These are phyloP conservation scores for Daldinia vernicosa DNA, from an alignment of 495 filamentous ascomycete species.

Conservation along the genomic window DNA sequence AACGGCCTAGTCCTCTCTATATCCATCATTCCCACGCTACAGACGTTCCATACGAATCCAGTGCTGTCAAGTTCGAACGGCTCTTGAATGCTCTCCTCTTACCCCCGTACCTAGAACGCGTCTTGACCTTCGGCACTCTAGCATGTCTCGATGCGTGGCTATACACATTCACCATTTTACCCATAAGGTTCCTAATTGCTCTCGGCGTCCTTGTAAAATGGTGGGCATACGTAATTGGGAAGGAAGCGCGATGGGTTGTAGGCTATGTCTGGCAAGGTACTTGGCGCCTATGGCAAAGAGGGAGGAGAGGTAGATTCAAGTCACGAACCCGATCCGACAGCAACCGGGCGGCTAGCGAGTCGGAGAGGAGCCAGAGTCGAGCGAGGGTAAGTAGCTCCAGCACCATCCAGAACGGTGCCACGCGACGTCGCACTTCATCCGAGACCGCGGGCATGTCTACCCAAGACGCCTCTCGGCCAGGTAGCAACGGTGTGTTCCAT, in stretches of 20 bases:
- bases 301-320: conserved; percentile 57
- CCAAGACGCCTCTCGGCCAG: conserved; percentile 31
- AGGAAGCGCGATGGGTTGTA: conserved; percentile 72
- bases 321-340: conserved; percentile 43
- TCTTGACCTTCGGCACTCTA: conserved; percentile 85
- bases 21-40: conserved; percentile 76
- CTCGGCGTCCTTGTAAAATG: conserved; percentile 77
- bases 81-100: conserved; percentile 89
- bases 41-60: conserved; percentile 93
- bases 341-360: conserved; percentile 43
- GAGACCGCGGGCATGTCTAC: conserved; percentile 24
- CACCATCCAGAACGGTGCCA: conserved; percentile 28
- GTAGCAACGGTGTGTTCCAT: conserved; percentile 46
- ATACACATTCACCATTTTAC: conserved; percentile 93
- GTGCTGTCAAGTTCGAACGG: conserved; percentile 92
- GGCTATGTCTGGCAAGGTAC: conserved; percentile 78
- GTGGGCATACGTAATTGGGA: conserved; percentile 69
- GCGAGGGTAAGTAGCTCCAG: conserved; percentile 28
- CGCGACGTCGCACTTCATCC: conserved; percentile 38
- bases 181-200: conserved; percentile 88
- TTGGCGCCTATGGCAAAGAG: conserved; percentile 76
- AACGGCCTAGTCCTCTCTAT: conserved; percentile 84
- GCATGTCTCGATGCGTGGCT: conserved; percentile 98
- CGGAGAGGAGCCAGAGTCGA: conserved; percentile 50
- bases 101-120: conserved; percentile 82